Percentiles rank a stretch among this genome's conserved stretches.
phyloP scores from a whole-genome alignment of 2,329 filamentous ascomycete species.

The Ascosphaera aggregata region DNA sequence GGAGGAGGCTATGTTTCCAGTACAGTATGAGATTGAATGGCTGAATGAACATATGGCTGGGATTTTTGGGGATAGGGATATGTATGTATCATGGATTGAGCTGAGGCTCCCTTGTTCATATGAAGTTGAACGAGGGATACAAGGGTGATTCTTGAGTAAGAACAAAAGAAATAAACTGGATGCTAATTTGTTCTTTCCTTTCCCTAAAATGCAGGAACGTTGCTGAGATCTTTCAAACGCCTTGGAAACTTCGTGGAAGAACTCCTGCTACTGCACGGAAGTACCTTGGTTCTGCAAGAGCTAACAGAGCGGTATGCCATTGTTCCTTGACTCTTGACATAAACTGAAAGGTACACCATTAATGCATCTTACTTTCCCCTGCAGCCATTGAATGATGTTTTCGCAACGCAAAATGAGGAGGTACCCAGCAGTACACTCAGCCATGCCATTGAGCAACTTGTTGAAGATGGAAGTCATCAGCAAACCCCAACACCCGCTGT shows the following conservation, averaged over 20 bases:
- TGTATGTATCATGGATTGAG: no score
- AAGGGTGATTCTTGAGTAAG: no score
- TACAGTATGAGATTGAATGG: slow-evolving; percentile 90
- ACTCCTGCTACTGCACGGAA: slow-evolving; percentile 24
- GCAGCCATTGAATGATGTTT: slow-evolving; percentile 25
- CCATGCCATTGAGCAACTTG: background rate
- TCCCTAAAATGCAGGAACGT: slow-evolving; percentile 43
- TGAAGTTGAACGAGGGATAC: no score
- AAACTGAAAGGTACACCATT: background rate
- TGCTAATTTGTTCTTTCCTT: background rate
- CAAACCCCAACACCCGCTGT: background rate
- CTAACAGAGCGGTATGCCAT: background rate
- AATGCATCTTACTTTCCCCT: background rate
- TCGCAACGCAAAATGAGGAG: slow-evolving; percentile 20
- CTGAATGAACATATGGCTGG: slow-evolving; percentile 96
- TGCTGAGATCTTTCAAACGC: slow-evolving; percentile 72
- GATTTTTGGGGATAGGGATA: slow-evolving; percentile 40
- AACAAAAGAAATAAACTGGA: no score
- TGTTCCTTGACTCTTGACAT: background rate
- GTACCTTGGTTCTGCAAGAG: slow-evolving; percentile 16
- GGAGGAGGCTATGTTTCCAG: slow-evolving; percentile 83
- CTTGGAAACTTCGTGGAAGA: slow-evolving; percentile 25
- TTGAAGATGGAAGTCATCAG: background rate
- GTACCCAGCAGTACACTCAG: background rate
- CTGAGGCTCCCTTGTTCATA: no score